Evolutionary conservation across 345 rosid species (phyloP), one percentile per base, ranked within the genome.

Genomic region (Cardamine resedifolia): DNA sequence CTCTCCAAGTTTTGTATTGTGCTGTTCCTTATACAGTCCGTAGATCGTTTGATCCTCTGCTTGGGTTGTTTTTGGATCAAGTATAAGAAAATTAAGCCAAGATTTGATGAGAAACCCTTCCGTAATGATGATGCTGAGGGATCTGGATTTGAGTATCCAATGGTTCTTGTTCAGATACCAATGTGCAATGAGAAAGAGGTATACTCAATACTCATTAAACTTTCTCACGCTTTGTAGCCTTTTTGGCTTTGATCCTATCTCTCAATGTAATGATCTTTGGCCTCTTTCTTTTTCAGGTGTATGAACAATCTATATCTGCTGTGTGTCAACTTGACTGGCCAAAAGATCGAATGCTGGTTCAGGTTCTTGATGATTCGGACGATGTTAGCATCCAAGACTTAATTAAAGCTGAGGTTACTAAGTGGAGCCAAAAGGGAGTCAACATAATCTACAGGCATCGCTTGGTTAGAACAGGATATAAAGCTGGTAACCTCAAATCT

Each of bases 271-370:
- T 59, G 39, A 67, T 52, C 48, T 75, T 50, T 75, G 44, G 55
- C 43, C 10, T 50, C 55, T 44, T 57, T 52, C 48, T 68, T 64
- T 27, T 78, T 38, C 73, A 90, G 96, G 96, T 90, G 9, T 90
- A 88, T 66, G 88, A 86, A 51, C 93, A 90, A 77, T 90, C 96
- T 44, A 90, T 88, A 38, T 81, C 90, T 71, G 96, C 96, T 47
- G 90, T 88, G 64, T 86, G 96, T 77, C 96, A 88, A 74, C 79
- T 90, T 66, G 90, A 88, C 77, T 90, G 96, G 96, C 96, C 93
- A 26, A 90, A 81, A 72, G 91, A 90, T 30, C 75, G 82, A 23
- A 33, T 90, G 47, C 67, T 90, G 8, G 82, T 90, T 81, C 93
- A 90, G 70, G 87, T 90, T 77, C 96, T 90, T 4, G 96, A 90